Conservation (phyloP, 768 basidiomycete genomes). For the Trametes maxima region DNA sequence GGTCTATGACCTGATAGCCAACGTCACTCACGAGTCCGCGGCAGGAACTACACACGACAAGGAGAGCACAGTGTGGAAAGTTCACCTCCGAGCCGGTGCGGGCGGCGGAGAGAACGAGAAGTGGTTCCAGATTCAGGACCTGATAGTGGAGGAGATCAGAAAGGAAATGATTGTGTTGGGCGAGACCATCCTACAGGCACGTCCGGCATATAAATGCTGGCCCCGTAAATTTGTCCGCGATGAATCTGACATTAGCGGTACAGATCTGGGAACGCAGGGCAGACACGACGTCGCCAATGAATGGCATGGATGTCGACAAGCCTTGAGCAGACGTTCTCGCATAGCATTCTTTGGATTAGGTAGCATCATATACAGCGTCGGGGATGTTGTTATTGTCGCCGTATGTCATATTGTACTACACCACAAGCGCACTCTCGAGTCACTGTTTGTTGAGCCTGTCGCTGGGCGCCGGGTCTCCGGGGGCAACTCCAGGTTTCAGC, state of each 20-base stretch:
- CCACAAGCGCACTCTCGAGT: no score
- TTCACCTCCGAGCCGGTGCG: conserved; percentile 74
- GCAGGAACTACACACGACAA: conserved; percentile 95
- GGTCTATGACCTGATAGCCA: conserved; percentile 92
- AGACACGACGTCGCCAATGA: conserved; percentile 10
- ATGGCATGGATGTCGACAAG: conserved; percentile 39
- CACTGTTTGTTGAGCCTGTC: no score
- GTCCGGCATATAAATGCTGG: not conserved
- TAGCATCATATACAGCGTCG: no score
- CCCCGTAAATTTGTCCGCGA: not conserved
- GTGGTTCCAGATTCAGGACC: conserved; percentile 96
- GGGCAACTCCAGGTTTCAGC: no score
- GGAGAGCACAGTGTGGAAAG: conserved; percentile 91
- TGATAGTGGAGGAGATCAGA: conserved; percentile 94
- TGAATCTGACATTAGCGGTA: conserved; percentile 5
- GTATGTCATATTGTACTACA: not conserved
- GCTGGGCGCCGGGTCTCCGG: no score
- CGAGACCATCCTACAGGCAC: conserved; percentile 93
- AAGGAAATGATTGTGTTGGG: conserved; percentile 98
- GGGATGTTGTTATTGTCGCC: not conserved
- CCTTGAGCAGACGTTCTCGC: not conserved
- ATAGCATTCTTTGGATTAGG: not conserved
- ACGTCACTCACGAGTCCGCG: conserved; percentile 92
- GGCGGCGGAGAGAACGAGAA: conserved; percentile 84
- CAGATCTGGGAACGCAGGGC: conserved; percentile 36